phyloP scores from a whole-genome alignment of 768 basidiomycete genomes.

The Brasilioporus rufonigricans region DNA sequence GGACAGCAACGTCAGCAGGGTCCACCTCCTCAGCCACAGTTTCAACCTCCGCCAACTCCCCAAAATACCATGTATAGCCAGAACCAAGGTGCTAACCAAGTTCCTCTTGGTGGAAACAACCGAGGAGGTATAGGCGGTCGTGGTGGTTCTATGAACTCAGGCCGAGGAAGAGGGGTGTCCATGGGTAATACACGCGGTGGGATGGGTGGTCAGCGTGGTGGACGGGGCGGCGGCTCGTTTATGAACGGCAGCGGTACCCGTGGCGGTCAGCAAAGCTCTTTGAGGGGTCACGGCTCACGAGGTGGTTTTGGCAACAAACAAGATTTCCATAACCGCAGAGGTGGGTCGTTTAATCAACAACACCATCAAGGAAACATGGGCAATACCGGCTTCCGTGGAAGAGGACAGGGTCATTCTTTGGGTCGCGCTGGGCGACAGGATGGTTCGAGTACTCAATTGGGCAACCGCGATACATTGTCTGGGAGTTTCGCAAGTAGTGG shows the following conservation, averaged over 20 bases:
- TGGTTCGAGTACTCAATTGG: constrained; percentile 33
- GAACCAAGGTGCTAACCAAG: constrained; percentile 39
- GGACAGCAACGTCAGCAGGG: constrained; percentile 45
- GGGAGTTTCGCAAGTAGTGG: constrained; percentile 48
- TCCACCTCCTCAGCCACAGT: constrained; percentile 62
- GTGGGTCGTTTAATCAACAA: constrained; percentile 54
- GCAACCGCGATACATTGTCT: constrained; percentile 49
- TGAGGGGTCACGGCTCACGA: constrained; percentile 64
- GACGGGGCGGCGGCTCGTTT: constrained; percentile 37
- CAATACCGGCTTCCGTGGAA: constrained; percentile 53
- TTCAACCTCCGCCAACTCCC: constrained; percentile 35
- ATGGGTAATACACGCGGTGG: constrained; percentile 46
- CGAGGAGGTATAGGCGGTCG: constrained; percentile 47
- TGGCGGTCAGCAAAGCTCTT: constrained; percentile 46
- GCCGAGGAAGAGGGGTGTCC: constrained; percentile 48
- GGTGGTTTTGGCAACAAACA: constrained; percentile 63
- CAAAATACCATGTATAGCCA: constrained; percentile 31
- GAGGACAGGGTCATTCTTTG: constrained; percentile 54
- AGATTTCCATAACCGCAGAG: constrained; percentile 64
- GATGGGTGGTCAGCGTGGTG: constrained; percentile 40
- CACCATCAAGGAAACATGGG: constrained; percentile 35
- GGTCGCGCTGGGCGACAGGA: constrained; percentile 42
- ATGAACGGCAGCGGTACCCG: constrained; percentile 39
- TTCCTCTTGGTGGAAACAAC: constrained; percentile 40
- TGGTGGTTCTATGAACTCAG: constrained; percentile 34